phyloP scores from a whole-genome alignment of 1,284 basidiomycete genomes.

The Trichosporon sp. region DNA sequence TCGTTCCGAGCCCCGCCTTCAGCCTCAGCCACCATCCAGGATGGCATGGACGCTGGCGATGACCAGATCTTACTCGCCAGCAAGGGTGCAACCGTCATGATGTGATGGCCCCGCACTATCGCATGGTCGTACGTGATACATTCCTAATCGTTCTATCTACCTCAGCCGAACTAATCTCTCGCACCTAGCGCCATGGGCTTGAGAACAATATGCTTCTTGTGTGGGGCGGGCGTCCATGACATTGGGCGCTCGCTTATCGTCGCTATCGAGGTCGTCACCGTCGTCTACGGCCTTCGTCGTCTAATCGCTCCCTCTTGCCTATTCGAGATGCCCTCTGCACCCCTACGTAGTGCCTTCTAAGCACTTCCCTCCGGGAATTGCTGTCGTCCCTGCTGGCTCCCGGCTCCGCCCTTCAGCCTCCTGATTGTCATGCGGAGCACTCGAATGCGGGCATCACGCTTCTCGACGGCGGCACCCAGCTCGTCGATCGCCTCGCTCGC shows the following conservation, averaged over 20 bases:
- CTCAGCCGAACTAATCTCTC: background rate
- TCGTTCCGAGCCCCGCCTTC: no score
- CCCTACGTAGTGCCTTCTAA: background rate
- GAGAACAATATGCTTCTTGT: no score
- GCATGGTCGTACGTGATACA: background rate
- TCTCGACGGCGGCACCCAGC: background rate
- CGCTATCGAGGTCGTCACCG: background rate
- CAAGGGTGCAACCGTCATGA: no score
- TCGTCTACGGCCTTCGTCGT: background rate
- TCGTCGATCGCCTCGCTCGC: background rate
- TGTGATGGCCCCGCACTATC: background rate
- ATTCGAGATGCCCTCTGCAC: no score
- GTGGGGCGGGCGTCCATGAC: no score
- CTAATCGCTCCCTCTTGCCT: background rate
- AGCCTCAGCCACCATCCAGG: no score
- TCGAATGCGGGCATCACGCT: background rate
- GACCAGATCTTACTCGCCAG: no score
- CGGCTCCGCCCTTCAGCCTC: background rate
- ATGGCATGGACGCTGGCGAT: no score
- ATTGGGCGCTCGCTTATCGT: background rate
- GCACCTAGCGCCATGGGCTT: background rate
- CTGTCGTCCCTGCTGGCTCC: background rate
- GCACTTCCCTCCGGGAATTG: background rate
- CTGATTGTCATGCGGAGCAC: conserved; percentile 3
- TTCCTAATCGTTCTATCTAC: background rate